phyloP scores from a whole-genome alignment of 2,329 filamentous ascomycete genomes.

The Moelleriella libera region DNA sequence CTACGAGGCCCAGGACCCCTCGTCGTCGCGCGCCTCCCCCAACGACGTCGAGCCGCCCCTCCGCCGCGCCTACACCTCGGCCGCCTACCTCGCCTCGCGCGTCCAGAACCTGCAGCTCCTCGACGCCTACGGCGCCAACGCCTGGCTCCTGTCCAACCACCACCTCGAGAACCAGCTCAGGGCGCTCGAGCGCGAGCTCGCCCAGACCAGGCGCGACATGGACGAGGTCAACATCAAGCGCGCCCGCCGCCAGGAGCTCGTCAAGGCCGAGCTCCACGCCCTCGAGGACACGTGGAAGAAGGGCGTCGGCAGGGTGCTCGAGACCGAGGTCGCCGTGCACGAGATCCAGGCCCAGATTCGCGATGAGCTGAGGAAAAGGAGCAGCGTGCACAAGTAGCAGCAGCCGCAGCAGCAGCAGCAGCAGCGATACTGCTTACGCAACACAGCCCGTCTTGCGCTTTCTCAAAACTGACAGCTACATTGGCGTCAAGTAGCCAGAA shows the following conservation, averaged over 20 bases:
- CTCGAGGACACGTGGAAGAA: constrained; percentile 69
- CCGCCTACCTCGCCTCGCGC: constrained; percentile 37
- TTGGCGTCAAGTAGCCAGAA: no score
- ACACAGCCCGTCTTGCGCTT: no score
- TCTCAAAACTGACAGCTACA: no score
- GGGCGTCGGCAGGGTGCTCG: constrained; percentile 65
- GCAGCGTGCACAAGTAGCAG: no score
- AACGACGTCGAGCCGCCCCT: constrained; percentile 47
- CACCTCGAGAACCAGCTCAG: constrained; percentile 56
- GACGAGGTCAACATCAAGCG: constrained; percentile 61
- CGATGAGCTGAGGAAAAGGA: constrained; percentile 36
- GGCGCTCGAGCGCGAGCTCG: constrained; percentile 61
- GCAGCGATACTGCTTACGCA: no score
- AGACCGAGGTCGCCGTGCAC: constrained; percentile 78
- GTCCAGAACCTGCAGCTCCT: constrained; percentile 53
- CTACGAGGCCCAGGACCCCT: constrained; percentile 61
- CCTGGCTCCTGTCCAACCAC: constrained; percentile 79
- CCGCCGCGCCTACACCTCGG: constrained; percentile 33
- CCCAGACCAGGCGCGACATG: constrained; percentile 49
- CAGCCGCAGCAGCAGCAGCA: no score
- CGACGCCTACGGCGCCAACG: constrained; percentile 72
- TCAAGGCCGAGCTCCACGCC: constrained; percentile 55
- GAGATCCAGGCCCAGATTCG: constrained; percentile 52
- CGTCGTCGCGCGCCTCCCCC: constrained; percentile 11
- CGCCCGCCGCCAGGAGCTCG: constrained; percentile 54